Evolutionary conservation across 2,329 filamentous ascomycete genomes (phyloP).

Genomic region (Ophiocordyceps camponoti-floridani): DNA sequence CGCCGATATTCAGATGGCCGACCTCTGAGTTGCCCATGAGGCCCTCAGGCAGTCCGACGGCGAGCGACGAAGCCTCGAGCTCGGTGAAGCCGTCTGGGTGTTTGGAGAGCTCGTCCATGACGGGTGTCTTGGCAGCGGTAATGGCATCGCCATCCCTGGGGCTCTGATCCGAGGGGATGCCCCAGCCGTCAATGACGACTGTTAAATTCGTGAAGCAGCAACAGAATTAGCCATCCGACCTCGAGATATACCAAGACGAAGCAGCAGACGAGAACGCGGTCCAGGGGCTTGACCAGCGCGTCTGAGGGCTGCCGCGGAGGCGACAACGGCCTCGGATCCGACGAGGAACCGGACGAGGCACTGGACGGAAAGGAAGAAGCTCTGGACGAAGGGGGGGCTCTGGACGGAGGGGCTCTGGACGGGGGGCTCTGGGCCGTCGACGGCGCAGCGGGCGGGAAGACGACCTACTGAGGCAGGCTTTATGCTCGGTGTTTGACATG

Average conservation of each 20-base stretch:
- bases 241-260: conserved; percentile 38
- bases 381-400: no score
- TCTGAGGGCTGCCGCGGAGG: conserved; percentile 5
- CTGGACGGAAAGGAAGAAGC: conserved; percentile 11
- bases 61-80: conserved; percentile 88
- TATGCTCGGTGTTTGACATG: conserved; percentile 38
- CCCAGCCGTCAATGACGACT: conserved; percentile 99
- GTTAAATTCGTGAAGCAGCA: conserved; percentile 26
- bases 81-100: conserved; percentile 73
- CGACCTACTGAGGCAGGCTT: conserved; percentile 44
- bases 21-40: conserved; percentile 99
- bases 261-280: conserved; percentile 26
- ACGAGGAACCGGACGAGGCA: conserved; percentile 5
- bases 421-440: no score
- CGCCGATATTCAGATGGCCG: conserved; percentile 95
- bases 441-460: no score
- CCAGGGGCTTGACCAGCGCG: conserved; percentile 6
- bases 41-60: conserved; percentile 87
- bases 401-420: no score
- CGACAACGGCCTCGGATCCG: conserved; percentile 3
- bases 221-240: conserved; percentile 39
- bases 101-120: conserved; percentile 84
- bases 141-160: conserved; percentile 89
- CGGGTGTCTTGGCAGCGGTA: conserved; percentile 76
- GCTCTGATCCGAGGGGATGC: conserved; percentile 63